These are phyloP conservation scores for Capsicum pubescens DNA, from an alignment of 257 asterid genomes.

Conservation along the genomic window DNA sequence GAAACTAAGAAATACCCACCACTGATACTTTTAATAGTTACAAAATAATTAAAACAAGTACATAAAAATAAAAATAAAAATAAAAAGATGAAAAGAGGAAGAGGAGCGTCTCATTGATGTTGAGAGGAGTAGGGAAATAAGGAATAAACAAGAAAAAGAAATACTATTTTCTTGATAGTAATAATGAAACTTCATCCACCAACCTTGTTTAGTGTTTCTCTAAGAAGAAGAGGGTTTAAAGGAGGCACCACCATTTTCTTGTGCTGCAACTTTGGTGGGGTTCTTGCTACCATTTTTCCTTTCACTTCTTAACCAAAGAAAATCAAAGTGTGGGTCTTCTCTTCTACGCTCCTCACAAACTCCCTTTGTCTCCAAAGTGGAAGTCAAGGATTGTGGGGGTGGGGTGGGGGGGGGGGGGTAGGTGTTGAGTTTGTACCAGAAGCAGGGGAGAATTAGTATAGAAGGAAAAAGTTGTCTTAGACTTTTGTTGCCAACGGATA, in stretches of 20 bases:
- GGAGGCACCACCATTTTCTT: conserved; percentile 49
- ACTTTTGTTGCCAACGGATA: conserved; percentile 31
- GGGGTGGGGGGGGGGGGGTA: neutral
- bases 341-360: conserved; percentile 30
- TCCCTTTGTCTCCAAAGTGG: conserved; percentile 26
- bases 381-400: neutral
- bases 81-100: neutral
- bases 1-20: neutral
- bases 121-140: neutral
- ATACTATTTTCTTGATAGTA: neutral
- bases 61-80: too few species aligned
- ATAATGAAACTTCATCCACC: neutral
- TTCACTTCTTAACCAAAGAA: neutral
- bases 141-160: neutral
- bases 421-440: conserved; percentile 20
- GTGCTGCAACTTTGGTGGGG: conserved; percentile 62
- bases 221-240: conserved; percentile 67
- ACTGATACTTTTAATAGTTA: neutral
- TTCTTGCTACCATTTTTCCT: conserved; percentile 83
- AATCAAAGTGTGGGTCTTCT: conserved; percentile 5
- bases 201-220: conserved; percentile 80
- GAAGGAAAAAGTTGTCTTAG: conserved; percentile 9
- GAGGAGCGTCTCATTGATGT: neutral
- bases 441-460: neutral
- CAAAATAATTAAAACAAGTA: too few species aligned